A percentile compares a stretch with the other conserved stretches of the same genome.
Conservation (phyloP, 169 alveolate species). For the Theileria annulata region DNA sequence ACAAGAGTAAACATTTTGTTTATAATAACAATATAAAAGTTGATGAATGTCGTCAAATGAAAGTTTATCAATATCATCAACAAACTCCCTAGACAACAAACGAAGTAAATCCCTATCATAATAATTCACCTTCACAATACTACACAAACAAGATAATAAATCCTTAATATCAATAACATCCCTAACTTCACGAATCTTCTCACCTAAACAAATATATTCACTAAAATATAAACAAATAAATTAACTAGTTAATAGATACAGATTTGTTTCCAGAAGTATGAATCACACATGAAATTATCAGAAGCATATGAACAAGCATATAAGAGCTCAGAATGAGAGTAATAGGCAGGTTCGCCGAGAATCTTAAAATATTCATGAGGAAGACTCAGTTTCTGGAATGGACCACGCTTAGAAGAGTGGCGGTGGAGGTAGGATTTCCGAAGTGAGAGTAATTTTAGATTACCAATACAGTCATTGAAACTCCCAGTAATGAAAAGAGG, state of each 20-base stretch:
- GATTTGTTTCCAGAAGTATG: slow-evolving; percentile 59
- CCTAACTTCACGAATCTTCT: slow-evolving; percentile 58
- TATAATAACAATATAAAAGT: slow-evolving; percentile 50
- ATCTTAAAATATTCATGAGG: slow-evolving; percentile 53
- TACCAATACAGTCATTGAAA: not conserved
- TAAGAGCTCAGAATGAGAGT: slow-evolving; percentile 37
- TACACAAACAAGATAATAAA: slow-evolving; percentile 35
- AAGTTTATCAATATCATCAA: slow-evolving; percentile 47
- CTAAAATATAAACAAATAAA: no score
- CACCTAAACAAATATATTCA: slow-evolving; percentile 36
- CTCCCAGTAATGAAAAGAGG: slow-evolving; percentile 30
- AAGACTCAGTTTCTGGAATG: slow-evolving; percentile 34
- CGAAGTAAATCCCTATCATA: slow-evolving; percentile 54
- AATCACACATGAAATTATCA: slow-evolving; percentile 22
- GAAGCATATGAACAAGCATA: slow-evolving; percentile 34
- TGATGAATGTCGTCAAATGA: slow-evolving; percentile 24
- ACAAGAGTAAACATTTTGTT: slow-evolving; percentile 40
- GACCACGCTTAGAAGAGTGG: slow-evolving; percentile 35
- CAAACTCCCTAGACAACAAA: slow-evolving; percentile 52
- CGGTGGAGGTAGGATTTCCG: slow-evolving; percentile 31
- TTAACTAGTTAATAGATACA: no score
- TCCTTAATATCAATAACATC: slow-evolving; percentile 44
- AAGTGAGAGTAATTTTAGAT: slow-evolving; percentile 30
- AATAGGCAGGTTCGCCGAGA: slow-evolving; percentile 60
- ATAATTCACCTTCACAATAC: slow-evolving; percentile 42